These are phyloP conservation scores for Mycosphaerella sp. DNA, from an alignment of 2,329 filamentous ascomycete genomes.

Conservation along the genomic window DNA sequence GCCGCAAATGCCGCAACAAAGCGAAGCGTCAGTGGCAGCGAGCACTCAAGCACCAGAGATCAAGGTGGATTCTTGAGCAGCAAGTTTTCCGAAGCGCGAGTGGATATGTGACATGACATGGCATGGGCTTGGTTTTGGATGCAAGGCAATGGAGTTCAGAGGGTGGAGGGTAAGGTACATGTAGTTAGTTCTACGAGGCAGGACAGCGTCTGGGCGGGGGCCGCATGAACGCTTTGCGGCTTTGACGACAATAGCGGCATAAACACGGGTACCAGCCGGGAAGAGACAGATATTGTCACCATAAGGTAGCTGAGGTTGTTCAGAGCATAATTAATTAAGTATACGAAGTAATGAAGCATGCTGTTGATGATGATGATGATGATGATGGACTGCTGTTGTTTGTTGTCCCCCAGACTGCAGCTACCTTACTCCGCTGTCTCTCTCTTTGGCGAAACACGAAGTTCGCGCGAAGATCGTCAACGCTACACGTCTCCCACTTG, in stretches of 20 bases:
- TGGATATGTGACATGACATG: constrained; percentile 7
- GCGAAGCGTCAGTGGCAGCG: constrained; percentile 13
- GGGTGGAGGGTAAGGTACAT: background rate
- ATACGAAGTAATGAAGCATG: background rate
- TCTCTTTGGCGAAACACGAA: background rate
- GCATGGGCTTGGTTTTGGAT: background rate
- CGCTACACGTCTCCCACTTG: background rate
- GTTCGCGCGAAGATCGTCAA: background rate
- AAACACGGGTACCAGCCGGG: background rate
- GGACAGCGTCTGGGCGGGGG: background rate
- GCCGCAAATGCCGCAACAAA: constrained; percentile 7
- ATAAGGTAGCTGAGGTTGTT: background rate
- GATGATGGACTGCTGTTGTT: background rate
- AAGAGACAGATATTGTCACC: background rate
- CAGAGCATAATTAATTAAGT: background rate
- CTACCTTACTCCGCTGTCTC: background rate
- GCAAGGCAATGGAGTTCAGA: background rate
- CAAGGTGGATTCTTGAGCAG: constrained; percentile 25
- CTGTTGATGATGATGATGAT: background rate
- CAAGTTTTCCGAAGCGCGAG: constrained; percentile 23
- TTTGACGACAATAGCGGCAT: background rate
- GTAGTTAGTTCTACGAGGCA: background rate
- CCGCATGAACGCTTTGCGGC: background rate
- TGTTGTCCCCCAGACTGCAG: no score
- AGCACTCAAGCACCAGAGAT: constrained; percentile 24